Evolutionary conservation across 768 basidiomycete species (phyloP), one percentile per base, ranked within the genome.

Genomic region (Suillus placidus): DNA sequence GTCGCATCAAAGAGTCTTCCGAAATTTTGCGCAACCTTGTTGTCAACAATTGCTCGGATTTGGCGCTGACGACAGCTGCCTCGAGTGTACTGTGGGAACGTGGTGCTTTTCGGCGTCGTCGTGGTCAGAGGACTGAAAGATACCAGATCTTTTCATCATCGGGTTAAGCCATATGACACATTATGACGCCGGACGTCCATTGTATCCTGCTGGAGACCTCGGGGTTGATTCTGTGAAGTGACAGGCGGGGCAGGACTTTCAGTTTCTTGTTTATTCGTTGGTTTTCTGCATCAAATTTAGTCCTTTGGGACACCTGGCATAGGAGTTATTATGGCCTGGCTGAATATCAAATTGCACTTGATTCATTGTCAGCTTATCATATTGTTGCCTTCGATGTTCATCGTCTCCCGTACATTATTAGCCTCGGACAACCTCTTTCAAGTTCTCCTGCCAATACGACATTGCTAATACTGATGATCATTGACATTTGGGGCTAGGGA

Each of bases 21-120:
- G 52, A 56, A 23, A 54, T 26, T n/a, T 60, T 78, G 49, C 67
- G 67, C 35, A 66, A 70, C 40, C 51, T 78, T 65, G 68, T 79
- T 60, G 66, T 57, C n/a, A 67, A 67, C 30, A 72, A 71, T 56
- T 68, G 63, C 51, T 34, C 10, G n/a, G 34, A 56, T 12, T 8
- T 26, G 18, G 16, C 20, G 4, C 3, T 6, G 47, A 40, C 34
- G 26, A 61, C 12, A 51, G 12, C 10, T 65, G 60, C 47, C 18
- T 61, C n/a, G 43, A 9, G 9, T 38, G 45, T 67, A 65, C 61
- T 65, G 63, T 32, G 67, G 71, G 0, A 8, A 42, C 13, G 65
- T 68, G 63, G 67, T 67, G 18, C 69, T 69, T 1, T 69, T 69
- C 0, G 54, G 67, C 23, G 47, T 72, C 43, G 58, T 73, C 3